Percentiles rank a stretch among this genome's conserved stretches.
These are phyloP conservation scores for Raddia distichophylla DNA, from an alignment of 176 grass and related monocot species.

Conservation along the genomic window DNA sequence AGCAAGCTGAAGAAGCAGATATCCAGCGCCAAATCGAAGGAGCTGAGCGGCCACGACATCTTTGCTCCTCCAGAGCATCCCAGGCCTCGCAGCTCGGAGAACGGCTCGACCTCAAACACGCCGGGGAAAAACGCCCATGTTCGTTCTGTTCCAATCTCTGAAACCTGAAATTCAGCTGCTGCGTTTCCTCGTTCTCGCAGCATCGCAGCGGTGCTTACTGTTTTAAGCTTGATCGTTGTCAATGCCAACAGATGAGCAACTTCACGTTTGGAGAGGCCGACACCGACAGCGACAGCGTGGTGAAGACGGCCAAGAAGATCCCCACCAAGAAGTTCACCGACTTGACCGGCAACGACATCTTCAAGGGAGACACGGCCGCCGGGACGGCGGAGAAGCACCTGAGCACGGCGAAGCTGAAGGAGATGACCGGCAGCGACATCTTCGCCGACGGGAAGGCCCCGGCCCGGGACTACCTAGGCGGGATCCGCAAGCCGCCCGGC, in stretches of 20 bases:
- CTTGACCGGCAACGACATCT: conserved; percentile 85
- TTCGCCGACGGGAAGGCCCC: conserved; percentile 77
- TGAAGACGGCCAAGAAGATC: conserved; percentile 92
- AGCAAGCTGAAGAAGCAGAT: conserved; percentile 67
- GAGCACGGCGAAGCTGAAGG: conserved; percentile 87
- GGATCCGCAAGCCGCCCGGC: conserved; percentile 92
- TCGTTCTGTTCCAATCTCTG: neutral
- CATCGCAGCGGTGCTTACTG: neutral
- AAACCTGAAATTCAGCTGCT: neutral
- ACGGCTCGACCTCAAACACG: conserved; percentile 55
- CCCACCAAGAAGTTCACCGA: conserved; percentile 69
- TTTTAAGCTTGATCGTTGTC: neutral
- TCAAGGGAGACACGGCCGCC: conserved; percentile 53
- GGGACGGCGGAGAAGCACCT: conserved; percentile 67
- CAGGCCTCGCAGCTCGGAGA: conserved; percentile 41
- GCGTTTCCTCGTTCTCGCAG: too few relatives aligned
- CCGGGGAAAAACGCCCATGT: conserved; percentile 58
- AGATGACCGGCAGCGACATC: conserved; percentile 90
- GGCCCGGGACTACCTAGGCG: conserved; percentile 70
- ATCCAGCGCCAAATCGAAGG: conserved; percentile 80
- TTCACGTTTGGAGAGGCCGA: conserved; percentile 71
- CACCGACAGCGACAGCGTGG: conserved; percentile 54
- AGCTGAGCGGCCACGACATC: conserved; percentile 85
- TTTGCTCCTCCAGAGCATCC: conserved; percentile 74
- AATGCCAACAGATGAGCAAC: conserved; percentile 49